phyloP scores from a whole-genome alignment of 306 rosid genomes.

The Cucurbita argyrosperma region DNA sequence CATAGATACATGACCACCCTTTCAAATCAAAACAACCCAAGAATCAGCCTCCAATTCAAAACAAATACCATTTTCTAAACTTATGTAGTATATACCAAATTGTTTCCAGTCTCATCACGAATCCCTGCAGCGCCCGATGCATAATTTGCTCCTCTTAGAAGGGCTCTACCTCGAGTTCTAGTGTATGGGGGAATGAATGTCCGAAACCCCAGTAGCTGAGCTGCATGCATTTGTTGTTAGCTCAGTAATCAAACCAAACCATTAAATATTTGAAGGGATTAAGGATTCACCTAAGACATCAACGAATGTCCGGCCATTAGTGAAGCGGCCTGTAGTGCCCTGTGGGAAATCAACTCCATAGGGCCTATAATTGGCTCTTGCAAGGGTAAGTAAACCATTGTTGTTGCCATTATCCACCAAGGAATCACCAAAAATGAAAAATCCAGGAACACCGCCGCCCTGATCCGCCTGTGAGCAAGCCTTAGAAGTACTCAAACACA shows the following conservation, averaged over 20 bases:
- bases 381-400: conserved; percentile 43
- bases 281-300: conserved; percentile 52
- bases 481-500: conserved; percentile 18
- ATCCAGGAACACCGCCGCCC: conserved; percentile 53
- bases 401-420: conserved; percentile 93
- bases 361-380: conserved; percentile 87
- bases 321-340: conserved; percentile 83
- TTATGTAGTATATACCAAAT: conserved; percentile 29
- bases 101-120: conserved; percentile 69
- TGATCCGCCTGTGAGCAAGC: conserved; percentile 31
- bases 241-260: no score
- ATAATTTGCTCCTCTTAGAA: conserved; percentile 65
- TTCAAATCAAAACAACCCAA: neutral
- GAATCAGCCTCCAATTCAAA: neutral
- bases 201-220: conserved; percentile 65
- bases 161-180: conserved; percentile 50
- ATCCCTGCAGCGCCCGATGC: conserved; percentile 94
- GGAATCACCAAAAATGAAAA: conserved; percentile 89
- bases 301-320: conserved; percentile 81
- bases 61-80: no score
- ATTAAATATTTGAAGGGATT: no score
- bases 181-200: conserved; percentile 46
- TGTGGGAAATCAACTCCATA: conserved; percentile 74
- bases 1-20: conserved; percentile 78
- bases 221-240: conserved; percentile 17